Evolutionary conservation across 2,329 filamentous ascomycete genomes (phyloP).

Genomic region (Monosporascus sp.): DNA sequence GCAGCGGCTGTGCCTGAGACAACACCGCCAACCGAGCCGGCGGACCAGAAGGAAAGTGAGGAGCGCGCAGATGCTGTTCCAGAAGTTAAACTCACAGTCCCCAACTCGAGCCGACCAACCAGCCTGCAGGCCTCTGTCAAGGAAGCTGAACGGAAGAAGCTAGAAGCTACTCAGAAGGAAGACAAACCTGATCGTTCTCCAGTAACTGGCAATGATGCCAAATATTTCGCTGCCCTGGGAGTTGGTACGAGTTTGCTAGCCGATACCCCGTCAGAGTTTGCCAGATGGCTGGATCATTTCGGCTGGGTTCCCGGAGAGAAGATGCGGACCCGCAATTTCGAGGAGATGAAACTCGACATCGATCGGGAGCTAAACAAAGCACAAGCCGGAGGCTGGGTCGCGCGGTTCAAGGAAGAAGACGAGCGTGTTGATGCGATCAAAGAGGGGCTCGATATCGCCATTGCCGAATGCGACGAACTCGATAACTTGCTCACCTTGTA

Average conservation of each 20-base stretch:
- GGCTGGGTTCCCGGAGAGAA: slow-evolving; percentile 77
- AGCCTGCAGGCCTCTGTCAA: slow-evolving; percentile 35
- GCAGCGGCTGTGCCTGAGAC: slow-evolving; percentile 34
- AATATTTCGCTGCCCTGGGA: slow-evolving; percentile 71
- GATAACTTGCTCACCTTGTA: slow-evolving; percentile 93
- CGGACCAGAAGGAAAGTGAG: slow-evolving; percentile 29
- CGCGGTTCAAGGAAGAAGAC: slow-evolving; percentile 78
- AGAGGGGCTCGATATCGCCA: slow-evolving; percentile 78
- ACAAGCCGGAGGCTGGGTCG: slow-evolving; percentile 89
- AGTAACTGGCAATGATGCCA: slow-evolving; percentile 67
- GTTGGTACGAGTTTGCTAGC: slow-evolving; percentile 74
- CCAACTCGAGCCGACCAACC: slow-evolving; percentile 34
- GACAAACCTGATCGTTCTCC: slow-evolving; percentile 55
- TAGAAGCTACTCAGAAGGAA: slow-evolving; percentile 29
- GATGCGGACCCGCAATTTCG: slow-evolving; percentile 68
- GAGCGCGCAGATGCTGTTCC: slow-evolving; percentile 39
- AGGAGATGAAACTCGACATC: slow-evolving; percentile 75
- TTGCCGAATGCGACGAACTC: slow-evolving; percentile 91
- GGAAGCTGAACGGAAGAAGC: slow-evolving; percentile 20
- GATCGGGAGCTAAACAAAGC: slow-evolving; percentile 84
- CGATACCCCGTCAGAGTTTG: slow-evolving; percentile 72
- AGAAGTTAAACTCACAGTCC: slow-evolving; percentile 53
- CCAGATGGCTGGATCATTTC: slow-evolving; percentile 76
- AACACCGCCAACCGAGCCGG: slow-evolving; percentile 25
- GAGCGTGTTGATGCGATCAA: slow-evolving; percentile 85